Evolutionary conservation across 371 early-diverging fungal species (phyloP).

Genomic region (Saksenaea oblongispora): DNA sequence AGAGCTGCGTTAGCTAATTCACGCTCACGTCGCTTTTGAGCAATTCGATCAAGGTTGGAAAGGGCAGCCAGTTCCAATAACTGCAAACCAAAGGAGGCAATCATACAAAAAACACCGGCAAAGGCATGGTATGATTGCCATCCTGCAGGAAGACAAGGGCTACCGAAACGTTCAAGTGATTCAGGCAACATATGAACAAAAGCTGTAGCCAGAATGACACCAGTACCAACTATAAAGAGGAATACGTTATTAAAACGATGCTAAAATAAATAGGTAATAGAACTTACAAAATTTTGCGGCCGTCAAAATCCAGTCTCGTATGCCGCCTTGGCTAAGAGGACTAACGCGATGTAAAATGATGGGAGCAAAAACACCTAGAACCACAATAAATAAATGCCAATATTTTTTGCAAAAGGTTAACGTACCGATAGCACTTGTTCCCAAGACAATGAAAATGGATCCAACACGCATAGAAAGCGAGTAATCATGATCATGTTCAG

Average conservation of each 20-base stretch:
- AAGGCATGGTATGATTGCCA: slow-evolving; percentile 39
- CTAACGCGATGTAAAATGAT: slow-evolving; percentile 39
- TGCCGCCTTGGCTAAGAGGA: slow-evolving; percentile 29
- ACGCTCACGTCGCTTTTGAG: background rate
- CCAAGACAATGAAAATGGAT: slow-evolving; percentile 31
- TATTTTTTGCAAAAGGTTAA: background rate
- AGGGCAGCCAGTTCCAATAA: slow-evolving; percentile 35
- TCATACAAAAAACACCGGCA: slow-evolving; percentile 38
- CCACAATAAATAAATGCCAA: background rate
- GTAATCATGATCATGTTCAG: slow-evolving; percentile 9
- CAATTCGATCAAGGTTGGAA: slow-evolving; percentile 24
- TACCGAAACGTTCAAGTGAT: slow-evolving; percentile 29
- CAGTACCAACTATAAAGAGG: slow-evolving; percentile 59
- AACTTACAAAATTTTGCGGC: slow-evolving; percentile 51
- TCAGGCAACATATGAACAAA: slow-evolving; percentile 72
- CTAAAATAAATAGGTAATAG: background rate
- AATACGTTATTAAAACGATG: slow-evolving; percentile 17
- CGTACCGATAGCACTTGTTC: slow-evolving; percentile 26
- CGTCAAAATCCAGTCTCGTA: slow-evolving; percentile 37
- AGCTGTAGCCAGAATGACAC: slow-evolving; percentile 79
- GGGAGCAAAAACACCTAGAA: slow-evolving; percentile 45
- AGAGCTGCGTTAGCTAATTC: background rate
- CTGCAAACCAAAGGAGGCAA: slow-evolving; percentile 37
- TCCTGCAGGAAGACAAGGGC: slow-evolving; percentile 35
- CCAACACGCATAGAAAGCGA: slow-evolving; percentile 16